phyloP scores from a whole-genome alignment of 2,329 filamentous ascomycete species.

The Scytalidium sp. region DNA sequence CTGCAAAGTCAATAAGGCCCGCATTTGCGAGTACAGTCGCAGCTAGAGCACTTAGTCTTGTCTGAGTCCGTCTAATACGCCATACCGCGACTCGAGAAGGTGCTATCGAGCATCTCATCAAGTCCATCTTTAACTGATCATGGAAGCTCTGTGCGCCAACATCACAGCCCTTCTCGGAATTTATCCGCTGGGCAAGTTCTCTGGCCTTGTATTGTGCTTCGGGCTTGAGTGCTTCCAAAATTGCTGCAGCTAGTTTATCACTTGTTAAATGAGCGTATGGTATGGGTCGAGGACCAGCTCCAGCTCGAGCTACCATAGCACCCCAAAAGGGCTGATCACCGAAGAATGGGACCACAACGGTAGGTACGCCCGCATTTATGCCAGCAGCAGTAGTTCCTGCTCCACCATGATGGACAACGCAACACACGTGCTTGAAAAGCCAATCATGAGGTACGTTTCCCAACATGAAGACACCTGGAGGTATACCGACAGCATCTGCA shows the following conservation, averaged over 20 bases:
- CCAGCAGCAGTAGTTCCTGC: constrained; percentile 86
- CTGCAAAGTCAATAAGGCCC: constrained; percentile 62
- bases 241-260: constrained; percentile 63
- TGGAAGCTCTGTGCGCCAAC: constrained; percentile 68
- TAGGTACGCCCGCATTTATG: constrained; percentile 77
- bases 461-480: constrained; percentile 76
- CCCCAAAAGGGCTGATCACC: constrained; percentile 86
- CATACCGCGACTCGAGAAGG: constrained; percentile 71
- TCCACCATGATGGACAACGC: constrained; percentile 84
- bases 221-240: constrained; percentile 57
- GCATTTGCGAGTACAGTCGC: constrained; percentile 66
- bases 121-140: constrained; percentile 62
- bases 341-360: constrained; percentile 83
- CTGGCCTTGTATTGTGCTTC: constrained; percentile 54
- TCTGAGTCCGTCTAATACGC: constrained; percentile 66
- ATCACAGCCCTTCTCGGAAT: constrained; percentile 61
- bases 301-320: constrained; percentile 68
- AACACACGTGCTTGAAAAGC: constrained; percentile 78
- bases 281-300: constrained; percentile 69
- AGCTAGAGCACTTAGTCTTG: constrained; percentile 69
- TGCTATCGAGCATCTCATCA: constrained; percentile 66
- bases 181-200: constrained; percentile 55
- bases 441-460: constrained; percentile 87
- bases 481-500: constrained; percentile 65
- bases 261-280: constrained; percentile 65